Base-by-base conservation (phyloP, 116 monocot genomes). In the Posidonia oceanica region DNA sequence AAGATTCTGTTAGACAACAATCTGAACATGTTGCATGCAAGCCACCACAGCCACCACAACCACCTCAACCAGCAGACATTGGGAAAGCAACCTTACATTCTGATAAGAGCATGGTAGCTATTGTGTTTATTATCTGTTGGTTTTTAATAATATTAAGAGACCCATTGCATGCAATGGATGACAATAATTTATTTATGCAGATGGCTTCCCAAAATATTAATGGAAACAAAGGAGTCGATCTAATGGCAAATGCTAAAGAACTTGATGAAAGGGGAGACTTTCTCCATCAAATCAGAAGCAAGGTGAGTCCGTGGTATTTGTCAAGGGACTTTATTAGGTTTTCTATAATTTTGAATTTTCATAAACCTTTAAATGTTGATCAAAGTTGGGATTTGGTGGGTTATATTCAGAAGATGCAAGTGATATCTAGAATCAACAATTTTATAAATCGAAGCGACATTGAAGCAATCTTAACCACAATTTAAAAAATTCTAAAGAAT, bases 231-330 rank as follows among this genome's bases (percentile, higher is more conserved):
- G 57, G 21, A 8, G 48, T 15, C 2, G n/a, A 64, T 14, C 5
- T 60, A 51, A 23, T 44, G 59, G 17, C 59, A 61, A 69, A 69
- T 52, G 62, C 23, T 65, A 52, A 69, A 54, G 65, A 54, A 41
- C 0, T 3, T 14, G 58, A 71, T 58, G 76, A 76, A 64, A 76
- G 55, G 54, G 71, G 52, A 23, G 71, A 76, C 53, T 71, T 70
- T 38, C 76, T 76, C 5, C 64, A 76, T 55, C 70, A 76, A 57
- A 71, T 76, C 39, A 63, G 71, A 76, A 76, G 39, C 52, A 76
- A 76, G 76, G 76, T 76, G 44, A 36, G 54, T 29, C 41, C 15
- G 5, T 44, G 12, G 7, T 48, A n/a, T 64, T 16, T 65, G 15
- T 38, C 0, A 10, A 29, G 10, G 36, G 12, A 29, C 12, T 36